Evolutionary conservation across 1,284 basidiomycete genomes (phyloP), one percentile per base, ranked within the genome.

Genomic region (Malassezia nana): DNA sequence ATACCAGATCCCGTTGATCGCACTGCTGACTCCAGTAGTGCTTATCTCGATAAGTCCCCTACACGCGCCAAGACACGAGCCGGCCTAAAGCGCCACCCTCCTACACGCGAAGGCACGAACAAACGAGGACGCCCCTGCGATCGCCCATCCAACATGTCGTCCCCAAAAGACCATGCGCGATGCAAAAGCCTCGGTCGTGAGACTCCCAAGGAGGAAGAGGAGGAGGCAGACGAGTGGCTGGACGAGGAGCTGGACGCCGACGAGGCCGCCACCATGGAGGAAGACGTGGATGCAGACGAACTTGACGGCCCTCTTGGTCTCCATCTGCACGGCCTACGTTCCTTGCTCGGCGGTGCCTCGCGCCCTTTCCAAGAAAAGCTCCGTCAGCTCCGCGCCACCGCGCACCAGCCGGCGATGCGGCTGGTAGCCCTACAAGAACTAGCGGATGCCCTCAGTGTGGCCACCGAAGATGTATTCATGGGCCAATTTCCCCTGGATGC

Each of bases 391-490:
- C 64, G 64, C 31, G 51, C 57, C 42, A 50, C 62, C 18, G 40
- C 57, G 15, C 41, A 47, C 26, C 64, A 74, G 84, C 86, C 59
- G 0, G 86, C 84, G 24, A 83, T 88, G 42, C 82, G 95, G 46
- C 78, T 90, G 46, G 61, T 69, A 4, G 89, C 90, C 3, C 78
- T 99, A 13, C 89, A 95, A 70, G 92, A 98, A 71, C 82, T 95
- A 50, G 89, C 87, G 72, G 94, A 98, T 73, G 75, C 95, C 40
- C 83, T 98, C 52, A 88, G 88, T 60, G 91, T 98, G 76, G 89
- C 88, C 75, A 96, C 89, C 6, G 92, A 98, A 76, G 94, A 98
- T 74, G 95, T 89, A 0, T 79, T 99, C 38, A 87, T 88, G 13
- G 90, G 89, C 40, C 92, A 87, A 31, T 92, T 98, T 77, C 88